These are phyloP conservation scores for Penicillium frequentans DNA, from an alignment of 2,329 filamentous ascomycete genomes.

Conservation along the genomic window DNA sequence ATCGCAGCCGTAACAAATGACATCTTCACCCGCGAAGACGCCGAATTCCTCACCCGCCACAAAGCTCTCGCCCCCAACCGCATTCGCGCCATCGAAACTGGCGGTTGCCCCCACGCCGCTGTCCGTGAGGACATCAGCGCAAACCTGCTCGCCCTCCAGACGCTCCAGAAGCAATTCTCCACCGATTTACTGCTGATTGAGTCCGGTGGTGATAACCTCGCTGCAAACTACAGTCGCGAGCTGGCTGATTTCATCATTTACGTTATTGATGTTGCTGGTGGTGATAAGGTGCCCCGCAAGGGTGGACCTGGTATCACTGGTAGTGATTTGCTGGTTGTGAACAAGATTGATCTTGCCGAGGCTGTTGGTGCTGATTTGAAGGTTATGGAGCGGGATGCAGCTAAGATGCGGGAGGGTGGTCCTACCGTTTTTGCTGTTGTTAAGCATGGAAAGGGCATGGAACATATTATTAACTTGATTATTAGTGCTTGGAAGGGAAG, in stretches of 20 bases:
- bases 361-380: slow-evolving; percentile 83
- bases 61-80: slow-evolving; percentile 76
- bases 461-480: slow-evolving; percentile 85
- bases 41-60: slow-evolving; percentile 91
- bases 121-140: slow-evolving; percentile 95
- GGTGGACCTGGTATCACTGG: slow-evolving; percentile 97
- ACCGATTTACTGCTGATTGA: slow-evolving; percentile 91
- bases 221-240: slow-evolving; percentile 93
- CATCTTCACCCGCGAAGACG: slow-evolving; percentile 94
- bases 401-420: slow-evolving; percentile 92
- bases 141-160: slow-evolving; percentile 89
- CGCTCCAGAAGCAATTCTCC: slow-evolving; percentile 76
- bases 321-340: slow-evolving; percentile 88
- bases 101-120: slow-evolving; percentile 93
- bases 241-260: slow-evolving; percentile 98
- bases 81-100: slow-evolving; percentile 95
- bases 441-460: slow-evolving; percentile 83
- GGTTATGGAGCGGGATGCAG: slow-evolving; percentile 92
- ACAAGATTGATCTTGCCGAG: slow-evolving; percentile 94
- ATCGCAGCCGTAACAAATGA: slow-evolving; percentile 98
- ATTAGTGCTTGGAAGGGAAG: slow-evolving; percentile 90
- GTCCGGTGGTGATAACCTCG: slow-evolving; percentile 92
- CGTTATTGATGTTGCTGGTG: slow-evolving; percentile 94
- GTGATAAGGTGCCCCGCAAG: slow-evolving; percentile 95
- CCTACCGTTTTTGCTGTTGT: slow-evolving; percentile 96